phyloP scores from a whole-genome alignment of 108 stramenopile species.

The Cyclotella kingstonii region DNA sequence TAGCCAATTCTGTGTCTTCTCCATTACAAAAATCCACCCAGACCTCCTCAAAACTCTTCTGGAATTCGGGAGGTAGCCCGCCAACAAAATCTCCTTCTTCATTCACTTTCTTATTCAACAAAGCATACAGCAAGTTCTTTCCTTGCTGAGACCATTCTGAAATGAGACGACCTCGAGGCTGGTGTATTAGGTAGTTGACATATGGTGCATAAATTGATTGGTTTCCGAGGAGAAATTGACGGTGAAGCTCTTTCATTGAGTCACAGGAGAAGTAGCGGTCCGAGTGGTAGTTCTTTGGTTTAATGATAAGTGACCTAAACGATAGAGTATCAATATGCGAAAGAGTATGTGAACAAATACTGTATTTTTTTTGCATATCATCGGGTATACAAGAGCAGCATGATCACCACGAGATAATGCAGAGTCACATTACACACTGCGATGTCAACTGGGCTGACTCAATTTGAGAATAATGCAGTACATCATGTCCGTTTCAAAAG shows the following conservation, averaged over 20 bases:
- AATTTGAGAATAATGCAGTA: background rate
- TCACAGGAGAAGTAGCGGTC: constrained; percentile 21
- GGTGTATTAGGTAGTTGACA: constrained; percentile 58
- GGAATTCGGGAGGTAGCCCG: constrained; percentile 27
- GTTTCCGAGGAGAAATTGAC: constrained; percentile 47
- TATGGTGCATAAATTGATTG: constrained; percentile 67
- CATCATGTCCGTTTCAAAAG: background rate
- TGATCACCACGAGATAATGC: no score
- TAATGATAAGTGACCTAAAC: constrained; percentile 41
- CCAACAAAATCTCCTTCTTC: constrained; percentile 2
- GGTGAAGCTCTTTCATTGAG: constrained; percentile 22
- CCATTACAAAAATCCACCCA: constrained; percentile 38
- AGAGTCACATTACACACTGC: no score
- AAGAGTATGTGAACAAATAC: background rate
- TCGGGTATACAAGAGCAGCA: no score
- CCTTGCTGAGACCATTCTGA: constrained; percentile 47
- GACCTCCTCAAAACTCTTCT: constrained; percentile 21
- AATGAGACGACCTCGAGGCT: constrained; percentile 43
- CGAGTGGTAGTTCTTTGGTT: constrained; percentile 26
- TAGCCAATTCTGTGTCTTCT: constrained; percentile 34
- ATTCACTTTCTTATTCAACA: constrained; percentile 19
- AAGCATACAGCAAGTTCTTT: constrained; percentile 36
- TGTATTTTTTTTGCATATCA: no score
- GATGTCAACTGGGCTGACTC: no score
- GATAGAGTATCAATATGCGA: background rate